Evolutionary conservation across 768 basidiomycete genomes (phyloP), one percentile per base, ranked within the genome.

Genomic region (Lentinus tigrinus): DNA sequence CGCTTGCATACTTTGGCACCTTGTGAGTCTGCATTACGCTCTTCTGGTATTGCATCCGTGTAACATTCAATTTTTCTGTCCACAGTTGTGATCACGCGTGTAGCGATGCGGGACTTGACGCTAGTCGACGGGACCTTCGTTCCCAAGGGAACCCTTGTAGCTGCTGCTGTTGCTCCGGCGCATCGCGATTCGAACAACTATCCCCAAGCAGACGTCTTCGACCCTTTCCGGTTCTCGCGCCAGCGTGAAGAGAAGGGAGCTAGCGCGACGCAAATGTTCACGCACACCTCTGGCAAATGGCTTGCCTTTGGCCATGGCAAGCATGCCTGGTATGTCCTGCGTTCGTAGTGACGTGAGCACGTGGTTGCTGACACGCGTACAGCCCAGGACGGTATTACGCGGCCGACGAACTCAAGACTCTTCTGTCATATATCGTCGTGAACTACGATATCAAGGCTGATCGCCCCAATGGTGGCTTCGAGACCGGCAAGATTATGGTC

Each of bases 41-140:
- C 14, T 26, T 24, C 37, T 9, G 16, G 31, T 40, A 6, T 23
- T 13, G 5, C 52, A 28, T 42, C 24, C n/a, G 37, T 24, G 2
- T 14, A 28, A 16, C 38, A 73, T 72, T 67, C 17, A 36, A n/a
- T n/a, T n/a, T n/a, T 31, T 31, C 31, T 31, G 31, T 6, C 11
- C 11, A 3, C 31, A 31, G 31, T 31, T 11, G 31, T 27, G 9
- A 57, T 78, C 34, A 53, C 63, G 16, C 73, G 79, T 4, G 68
- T 70, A 55, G 72, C 70, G 3, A 43, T 74, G 24, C 67, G 73
- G 50, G 75, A 77, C 38, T 75, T 74, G 63, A 75, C 72, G 1
- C 75, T 83, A 51, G 77, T 77, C 2, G 73, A 81, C 62, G 79
- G 78, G 4, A 75, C 73, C 2, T 60, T 63, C 38, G 59, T 82